These are phyloP conservation scores for Russula abietina DNA, from an alignment of 768 basidiomycete species.

Conservation along the genomic window DNA sequence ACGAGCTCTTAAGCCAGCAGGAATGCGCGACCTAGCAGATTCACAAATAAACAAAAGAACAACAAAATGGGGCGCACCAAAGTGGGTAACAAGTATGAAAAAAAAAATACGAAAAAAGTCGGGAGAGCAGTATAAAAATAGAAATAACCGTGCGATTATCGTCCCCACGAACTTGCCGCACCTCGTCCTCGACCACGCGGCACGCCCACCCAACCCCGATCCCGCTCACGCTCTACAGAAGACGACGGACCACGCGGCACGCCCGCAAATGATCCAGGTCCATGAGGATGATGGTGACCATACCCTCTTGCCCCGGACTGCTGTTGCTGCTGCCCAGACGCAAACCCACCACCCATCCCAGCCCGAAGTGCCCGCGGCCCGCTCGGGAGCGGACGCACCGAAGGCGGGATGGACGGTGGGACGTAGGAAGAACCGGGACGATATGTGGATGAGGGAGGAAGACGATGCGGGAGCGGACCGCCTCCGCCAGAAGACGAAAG, in stretches of 20 bases:
- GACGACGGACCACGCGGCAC: conserved; percentile 22
- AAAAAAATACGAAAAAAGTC: not conserved
- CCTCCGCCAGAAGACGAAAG: not conserved
- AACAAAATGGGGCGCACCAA: not conserved
- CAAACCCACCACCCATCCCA: conserved; percentile 11
- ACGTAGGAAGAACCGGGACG: conserved; percentile 19
- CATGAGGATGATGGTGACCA: not conserved
- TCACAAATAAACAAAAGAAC: not conserved
- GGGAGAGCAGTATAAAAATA: not conserved
- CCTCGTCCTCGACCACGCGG: conserved; percentile 21
- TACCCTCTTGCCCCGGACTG: not conserved
- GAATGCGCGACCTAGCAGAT: not conserved
- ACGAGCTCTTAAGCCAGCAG: not conserved
- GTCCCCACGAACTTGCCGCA: conserved; percentile 20
- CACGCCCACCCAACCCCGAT: conserved; percentile 19
- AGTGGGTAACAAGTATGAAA: conserved; percentile 9
- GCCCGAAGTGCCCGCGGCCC: conserved; percentile 24
- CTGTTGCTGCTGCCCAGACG: not conserved
- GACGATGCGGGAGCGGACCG: conserved; percentile 10
- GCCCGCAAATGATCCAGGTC: conserved; percentile 13
- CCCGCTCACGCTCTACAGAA: conserved; percentile 23
- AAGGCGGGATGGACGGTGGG: conserved; percentile 15
- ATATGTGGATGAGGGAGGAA: conserved; percentile 21
- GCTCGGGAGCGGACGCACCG: conserved; percentile 23
- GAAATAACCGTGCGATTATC: conserved; percentile 1